Conservation (phyloP, 2,329 filamentous ascomycete species). For the Ophiostoma sp. region DNA sequence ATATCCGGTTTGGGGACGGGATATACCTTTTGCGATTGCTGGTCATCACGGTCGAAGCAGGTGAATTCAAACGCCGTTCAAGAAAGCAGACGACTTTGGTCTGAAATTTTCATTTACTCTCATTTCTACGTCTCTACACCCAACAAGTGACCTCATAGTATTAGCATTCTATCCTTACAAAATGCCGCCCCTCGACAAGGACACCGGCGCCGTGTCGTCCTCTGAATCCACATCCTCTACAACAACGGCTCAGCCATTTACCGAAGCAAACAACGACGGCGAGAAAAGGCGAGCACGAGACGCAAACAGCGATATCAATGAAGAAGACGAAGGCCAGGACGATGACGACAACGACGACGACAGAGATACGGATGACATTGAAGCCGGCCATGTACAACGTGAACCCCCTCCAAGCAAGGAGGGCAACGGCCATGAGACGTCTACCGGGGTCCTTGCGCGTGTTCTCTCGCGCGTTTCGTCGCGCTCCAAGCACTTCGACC, state of each 20-base stretch:
- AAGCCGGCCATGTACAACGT: neutral
- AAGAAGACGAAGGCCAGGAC: neutral
- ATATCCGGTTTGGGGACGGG: neutral
- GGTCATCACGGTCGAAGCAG: neutral
- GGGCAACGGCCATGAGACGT: constrained; percentile 1
- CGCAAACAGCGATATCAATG: neutral
- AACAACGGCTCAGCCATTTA: neutral
- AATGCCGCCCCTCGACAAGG: constrained; percentile 5
- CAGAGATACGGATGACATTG: neutral
- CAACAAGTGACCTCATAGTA: neutral
- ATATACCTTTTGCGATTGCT: neutral
- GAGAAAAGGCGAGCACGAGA: neutral
- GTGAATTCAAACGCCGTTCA: neutral
- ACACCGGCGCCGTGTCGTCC: neutral
- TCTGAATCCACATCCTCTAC: neutral
- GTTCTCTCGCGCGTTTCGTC: constrained; percentile 41
- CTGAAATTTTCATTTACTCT: neutral
- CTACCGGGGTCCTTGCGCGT: constrained; percentile 32
- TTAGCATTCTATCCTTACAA: neutral
- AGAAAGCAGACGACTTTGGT: neutral
- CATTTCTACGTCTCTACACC: neutral
- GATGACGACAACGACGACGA: neutral
- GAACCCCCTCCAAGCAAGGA: neutral
- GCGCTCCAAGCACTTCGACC: constrained; percentile 32
- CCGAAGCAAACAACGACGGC: neutral